Evolutionary conservation across 1,284 basidiomycete species (phyloP).

Genomic region (Stygiomarasmius scandens): DNA sequence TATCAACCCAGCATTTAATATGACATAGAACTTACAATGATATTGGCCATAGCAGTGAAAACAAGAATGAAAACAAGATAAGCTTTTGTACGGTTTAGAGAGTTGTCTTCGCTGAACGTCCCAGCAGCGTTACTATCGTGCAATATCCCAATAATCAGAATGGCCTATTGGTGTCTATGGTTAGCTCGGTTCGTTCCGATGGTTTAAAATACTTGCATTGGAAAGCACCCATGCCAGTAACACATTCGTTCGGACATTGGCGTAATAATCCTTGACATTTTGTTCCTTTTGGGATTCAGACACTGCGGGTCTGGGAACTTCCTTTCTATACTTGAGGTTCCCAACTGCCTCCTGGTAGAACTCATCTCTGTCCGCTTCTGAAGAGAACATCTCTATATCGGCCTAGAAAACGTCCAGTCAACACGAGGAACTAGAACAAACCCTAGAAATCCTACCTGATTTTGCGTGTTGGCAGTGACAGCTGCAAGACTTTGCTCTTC

Average conservation of each 20-base stretch:
- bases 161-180: conserved; percentile 48
- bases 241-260: conserved; percentile 90
- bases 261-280: conserved; percentile 85
- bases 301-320: conserved; percentile 27
- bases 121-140: conserved; percentile 62
- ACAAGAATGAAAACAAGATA: conserved; percentile 81
- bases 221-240: conserved; percentile 85
- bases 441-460: conserved; percentile 54
- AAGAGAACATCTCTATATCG: conserved; percentile 86
- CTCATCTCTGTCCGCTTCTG: conserved; percentile 85
- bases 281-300: conserved; percentile 68
- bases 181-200: conserved; percentile 4
- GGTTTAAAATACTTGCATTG: conserved; percentile 56
- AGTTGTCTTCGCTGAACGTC: conserved; percentile 62
- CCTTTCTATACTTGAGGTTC: conserved; percentile 70
- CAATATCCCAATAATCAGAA: conserved; percentile 77
- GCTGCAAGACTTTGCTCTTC: conserved; percentile 78
- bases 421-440: not conserved
- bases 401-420: not conserved
- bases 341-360: conserved; percentile 89
- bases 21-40: conserved; percentile 45
- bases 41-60: conserved; percentile 77
- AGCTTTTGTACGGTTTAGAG: conserved; percentile 63
- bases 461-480: conserved; percentile 76
- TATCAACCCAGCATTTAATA: conserved; percentile 1